Evolutionary conservation across 2,329 filamentous ascomycete genomes (phyloP).

Genomic region (Aspergillus sp.): DNA sequence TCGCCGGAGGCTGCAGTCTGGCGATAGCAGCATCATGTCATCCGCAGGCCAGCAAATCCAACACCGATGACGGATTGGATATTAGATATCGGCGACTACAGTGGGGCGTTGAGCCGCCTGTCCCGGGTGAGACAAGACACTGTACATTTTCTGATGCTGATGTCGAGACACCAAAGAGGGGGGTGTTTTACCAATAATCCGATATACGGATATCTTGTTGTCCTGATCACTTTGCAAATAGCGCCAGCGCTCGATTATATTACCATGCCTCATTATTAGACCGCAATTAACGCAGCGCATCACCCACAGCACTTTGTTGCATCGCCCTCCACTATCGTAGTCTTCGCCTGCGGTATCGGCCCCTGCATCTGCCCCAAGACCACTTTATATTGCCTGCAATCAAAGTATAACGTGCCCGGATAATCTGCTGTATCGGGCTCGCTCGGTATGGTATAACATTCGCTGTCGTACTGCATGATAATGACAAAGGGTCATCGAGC

Average conservation of each 20-base stretch:
- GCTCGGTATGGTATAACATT: slow-evolving; percentile 10
- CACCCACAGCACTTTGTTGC: too few relatives aligned
- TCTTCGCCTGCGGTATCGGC: background rate
- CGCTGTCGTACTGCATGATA: background rate
- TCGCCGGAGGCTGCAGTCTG: slow-evolving; percentile 32
- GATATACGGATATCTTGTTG: too few relatives aligned
- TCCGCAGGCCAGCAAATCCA: background rate
- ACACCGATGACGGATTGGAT: background rate
- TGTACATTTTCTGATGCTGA: background rate
- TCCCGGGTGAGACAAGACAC: background rate
- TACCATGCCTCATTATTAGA: too few relatives aligned
- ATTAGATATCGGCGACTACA: background rate
- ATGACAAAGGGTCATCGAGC: too few relatives aligned
- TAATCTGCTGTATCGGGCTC: slow-evolving; percentile 13
- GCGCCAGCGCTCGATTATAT: too few relatives aligned
- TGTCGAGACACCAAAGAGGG: background rate
- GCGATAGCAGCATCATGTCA: slow-evolving; percentile 37
- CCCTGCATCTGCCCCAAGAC: slow-evolving; percentile 12
- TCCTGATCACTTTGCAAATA: too few relatives aligned
- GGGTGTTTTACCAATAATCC: background rate
- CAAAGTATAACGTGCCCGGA: slow-evolving; percentile 15
- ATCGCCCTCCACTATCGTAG: background rate
- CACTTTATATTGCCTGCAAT: slow-evolving; percentile 13
- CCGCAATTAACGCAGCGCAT: too few relatives aligned
- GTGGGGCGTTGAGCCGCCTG: background rate